Evolutionary conservation across 2,329 filamentous ascomycete species (phyloP).

Genomic region (Apiospora rasikravindrae): DNA sequence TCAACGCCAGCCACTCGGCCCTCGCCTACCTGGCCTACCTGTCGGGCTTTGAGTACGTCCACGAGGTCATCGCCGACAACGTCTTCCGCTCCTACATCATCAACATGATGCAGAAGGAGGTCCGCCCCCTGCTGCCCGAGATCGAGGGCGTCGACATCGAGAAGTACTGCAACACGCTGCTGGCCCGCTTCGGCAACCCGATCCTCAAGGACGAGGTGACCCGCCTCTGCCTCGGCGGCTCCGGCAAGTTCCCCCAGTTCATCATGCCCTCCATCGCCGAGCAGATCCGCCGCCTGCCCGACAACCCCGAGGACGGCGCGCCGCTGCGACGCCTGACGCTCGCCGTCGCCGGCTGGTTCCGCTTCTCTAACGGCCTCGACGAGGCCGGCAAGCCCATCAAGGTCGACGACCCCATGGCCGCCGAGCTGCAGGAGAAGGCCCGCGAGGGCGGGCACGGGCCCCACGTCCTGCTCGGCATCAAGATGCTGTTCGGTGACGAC

Average conservation of each 20-base stretch:
- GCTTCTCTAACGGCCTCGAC: constrained; percentile 55
- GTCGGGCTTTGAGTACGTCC: constrained; percentile 58
- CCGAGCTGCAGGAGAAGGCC: constrained; percentile 52
- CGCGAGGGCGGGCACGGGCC: constrained; percentile 49
- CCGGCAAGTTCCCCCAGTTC: constrained; percentile 60
- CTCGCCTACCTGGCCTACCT: constrained; percentile 57
- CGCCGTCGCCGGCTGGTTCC: constrained; percentile 52
- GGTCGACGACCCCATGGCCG: constrained; percentile 55
- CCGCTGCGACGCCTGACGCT: constrained; percentile 56
- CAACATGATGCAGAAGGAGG: constrained; percentile 62
- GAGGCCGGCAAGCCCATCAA: constrained; percentile 49
- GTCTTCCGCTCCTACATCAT: constrained; percentile 52
- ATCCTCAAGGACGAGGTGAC: constrained; percentile 61
- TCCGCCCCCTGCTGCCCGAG: constrained; percentile 56
- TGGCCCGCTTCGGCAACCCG: constrained; percentile 61
- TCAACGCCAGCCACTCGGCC: constrained; percentile 59
- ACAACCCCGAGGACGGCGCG: constrained; percentile 26
- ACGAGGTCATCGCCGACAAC: constrained; percentile 58
- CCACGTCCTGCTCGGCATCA: constrained; percentile 48
- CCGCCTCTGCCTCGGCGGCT: constrained; percentile 56
- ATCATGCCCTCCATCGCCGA: constrained; percentile 54
- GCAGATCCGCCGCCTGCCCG: constrained; percentile 47
- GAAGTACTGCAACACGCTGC: constrained; percentile 56
- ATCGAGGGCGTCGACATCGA: constrained; percentile 58
- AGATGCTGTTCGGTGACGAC: constrained; percentile 56